Base-by-base conservation (phyloP, 164 flowering plant genomes). In the Tetracentron sinense region DNA sequence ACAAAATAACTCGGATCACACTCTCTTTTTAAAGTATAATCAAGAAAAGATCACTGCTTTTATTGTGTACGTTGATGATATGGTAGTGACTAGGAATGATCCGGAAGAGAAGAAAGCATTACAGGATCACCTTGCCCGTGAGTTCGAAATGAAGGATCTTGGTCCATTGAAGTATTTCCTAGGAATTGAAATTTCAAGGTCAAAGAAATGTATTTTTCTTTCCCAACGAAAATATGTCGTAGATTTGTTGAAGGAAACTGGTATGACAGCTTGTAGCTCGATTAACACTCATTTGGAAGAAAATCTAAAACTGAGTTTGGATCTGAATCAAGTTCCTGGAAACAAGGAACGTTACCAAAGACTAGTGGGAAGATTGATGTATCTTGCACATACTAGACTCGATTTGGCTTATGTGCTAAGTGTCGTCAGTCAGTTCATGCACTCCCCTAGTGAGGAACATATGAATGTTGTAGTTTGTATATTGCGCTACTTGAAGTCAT, bases 341-440 rank as follows among this genome's bases (percentile, higher is more conserved):
- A 29, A 56, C 44, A 50, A 50, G 1, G 54, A 25, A 20, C 7
- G 54, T 3, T 50, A 50, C 21, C 56, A 52, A 23, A 50, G 57
- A 15, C 30, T 62, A 19, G 49, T 62, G 3, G 65, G 65, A 19
- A 50, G 31, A 51, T 17, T 62, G 6, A 62, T 62, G 20, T 62
- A 51, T 33, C 44, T 38, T 38, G 44, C 44, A 38, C 44, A 38
- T 38, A 38, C 44, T 8, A 4, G 44, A 16, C 44, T n/a, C 29
- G 12, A 50, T 20, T 28, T 62, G 6, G 16, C 44, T 0, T 62
- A 28, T 29, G 65, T 20, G 20, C 26, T 50, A n/a, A 20, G 21
- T 20, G 54, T 50, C 11, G 4, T 50, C 2, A 50, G 54, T 50
- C 47, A 62, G 30, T 62, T 50, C 30, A 51, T 62, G 56, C 56